These are phyloP conservation scores for Nidularia pulvinata DNA, from an alignment of 768 basidiomycete species.

Conservation along the genomic window DNA sequence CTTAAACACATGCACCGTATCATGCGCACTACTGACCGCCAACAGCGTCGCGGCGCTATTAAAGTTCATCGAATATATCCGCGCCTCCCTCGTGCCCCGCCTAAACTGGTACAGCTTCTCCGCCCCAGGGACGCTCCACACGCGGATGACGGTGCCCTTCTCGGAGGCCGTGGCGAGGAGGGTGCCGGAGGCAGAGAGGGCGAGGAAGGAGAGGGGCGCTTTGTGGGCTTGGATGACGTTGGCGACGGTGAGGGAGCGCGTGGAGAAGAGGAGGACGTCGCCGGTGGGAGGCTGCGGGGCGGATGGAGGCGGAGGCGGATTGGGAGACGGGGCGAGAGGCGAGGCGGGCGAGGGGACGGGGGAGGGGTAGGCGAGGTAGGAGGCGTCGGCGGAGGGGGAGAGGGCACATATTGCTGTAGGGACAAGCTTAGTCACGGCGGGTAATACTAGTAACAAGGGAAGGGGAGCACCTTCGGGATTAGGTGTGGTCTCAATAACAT, in stretches of 20 bases:
- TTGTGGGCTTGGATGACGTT: constrained; percentile 99
- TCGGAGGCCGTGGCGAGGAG: constrained; percentile 93
- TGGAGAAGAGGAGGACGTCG: constrained; percentile 95
- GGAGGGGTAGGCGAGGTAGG: constrained; percentile 95
- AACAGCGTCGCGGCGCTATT: constrained; percentile 83
- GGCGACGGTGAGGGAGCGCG: constrained; percentile 85
- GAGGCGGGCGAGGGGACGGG: constrained; percentile 85
- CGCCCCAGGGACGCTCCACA: constrained; percentile 88
- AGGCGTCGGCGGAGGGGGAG: constrained; percentile 90
- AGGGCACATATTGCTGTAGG: constrained; percentile 89
- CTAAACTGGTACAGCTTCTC: constrained; percentile 97
- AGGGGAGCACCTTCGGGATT: constrained; percentile 83
- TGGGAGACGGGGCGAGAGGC: constrained; percentile 40
- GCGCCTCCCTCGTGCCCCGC: constrained; percentile 83
- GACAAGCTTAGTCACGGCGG: constrained; percentile 2
- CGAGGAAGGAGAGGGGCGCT: constrained; percentile 83
- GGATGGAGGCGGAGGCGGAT: constrained; percentile 34
- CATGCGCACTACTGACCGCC: constrained; percentile 89
- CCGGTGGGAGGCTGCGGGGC: constrained; percentile 47
- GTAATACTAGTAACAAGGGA: not conserved
- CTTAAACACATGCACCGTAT: constrained; percentile 97
- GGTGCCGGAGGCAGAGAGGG: constrained; percentile 85
- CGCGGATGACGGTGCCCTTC: constrained; percentile 96
- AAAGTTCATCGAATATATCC: constrained; percentile 82
- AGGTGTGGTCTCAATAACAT: constrained; percentile 95